Evolutionary conservation across 2,329 filamentous ascomycete genomes (phyloP).

Genomic region (Pyrenochaeta sp.): DNA sequence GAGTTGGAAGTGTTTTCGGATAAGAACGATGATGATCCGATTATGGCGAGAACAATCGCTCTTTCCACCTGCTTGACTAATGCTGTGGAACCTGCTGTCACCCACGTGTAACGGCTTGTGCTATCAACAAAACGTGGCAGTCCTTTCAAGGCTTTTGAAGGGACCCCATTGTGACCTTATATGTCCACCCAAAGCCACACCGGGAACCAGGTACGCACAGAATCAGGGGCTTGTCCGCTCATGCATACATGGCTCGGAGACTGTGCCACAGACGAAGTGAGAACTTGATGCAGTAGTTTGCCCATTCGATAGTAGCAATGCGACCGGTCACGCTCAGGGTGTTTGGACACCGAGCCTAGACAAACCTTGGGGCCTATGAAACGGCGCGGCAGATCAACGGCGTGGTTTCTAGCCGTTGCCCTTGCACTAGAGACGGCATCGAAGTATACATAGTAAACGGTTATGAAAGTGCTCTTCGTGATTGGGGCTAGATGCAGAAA

Average conservation of each 20-base stretch:
- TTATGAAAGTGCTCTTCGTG: constrained; percentile 5
- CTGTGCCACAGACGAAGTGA: constrained; percentile 6
- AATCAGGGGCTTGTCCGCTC: constrained; percentile 6
- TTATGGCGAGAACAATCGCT: no score
- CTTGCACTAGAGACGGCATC: constrained; percentile 1
- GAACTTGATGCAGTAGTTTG: constrained; percentile 9
- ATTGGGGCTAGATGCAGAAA: constrained; percentile 12
- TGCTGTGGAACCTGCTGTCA: background rate
- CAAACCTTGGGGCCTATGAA: constrained; percentile 2
- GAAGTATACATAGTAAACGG: constrained; percentile 1
- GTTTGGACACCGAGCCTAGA: constrained; percentile 4
- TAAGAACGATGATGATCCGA: background rate
- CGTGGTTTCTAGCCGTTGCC: constrained; percentile 4
- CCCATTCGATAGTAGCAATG: background rate
- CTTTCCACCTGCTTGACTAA: background rate
- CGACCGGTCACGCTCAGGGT: constrained; percentile 1
- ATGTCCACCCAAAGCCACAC: constrained; percentile 7
- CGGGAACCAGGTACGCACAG: constrained; percentile 1
- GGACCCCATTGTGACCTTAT: constrained; percentile 8
- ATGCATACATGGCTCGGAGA: constrained; percentile 13
- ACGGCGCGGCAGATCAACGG: constrained; percentile 1
- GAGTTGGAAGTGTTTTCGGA: background rate
- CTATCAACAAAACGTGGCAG: background rate
- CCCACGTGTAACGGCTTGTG: background rate
- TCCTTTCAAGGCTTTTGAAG: background rate